Conservation (phyloP, 2,329 filamentous ascomycete genomes). For the Fusarium albosuccineum region DNA sequence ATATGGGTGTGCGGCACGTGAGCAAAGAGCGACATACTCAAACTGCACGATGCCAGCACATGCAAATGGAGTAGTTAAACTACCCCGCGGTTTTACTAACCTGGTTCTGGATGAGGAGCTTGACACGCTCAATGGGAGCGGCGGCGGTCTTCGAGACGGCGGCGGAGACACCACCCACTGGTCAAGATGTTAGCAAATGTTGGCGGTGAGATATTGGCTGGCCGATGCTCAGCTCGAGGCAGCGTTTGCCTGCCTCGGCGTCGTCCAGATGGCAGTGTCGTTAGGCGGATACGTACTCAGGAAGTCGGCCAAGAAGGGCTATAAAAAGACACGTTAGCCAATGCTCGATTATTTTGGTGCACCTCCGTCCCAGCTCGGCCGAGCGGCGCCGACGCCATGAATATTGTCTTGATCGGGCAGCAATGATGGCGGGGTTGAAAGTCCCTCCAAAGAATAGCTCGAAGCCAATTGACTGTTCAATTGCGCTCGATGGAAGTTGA, state of each 20-base stretch:
- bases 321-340: slow-evolving; percentile 46
- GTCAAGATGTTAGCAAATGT: slow-evolving; percentile 41
- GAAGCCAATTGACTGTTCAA: slow-evolving; percentile 35
- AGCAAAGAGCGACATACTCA: neutral
- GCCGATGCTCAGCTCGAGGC: slow-evolving; percentile 16
- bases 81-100: slow-evolving; percentile 67
- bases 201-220: slow-evolving; percentile 17
- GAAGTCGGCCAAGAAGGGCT: slow-evolving; percentile 98
- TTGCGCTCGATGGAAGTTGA: slow-evolving; percentile 8
- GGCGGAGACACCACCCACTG: slow-evolving; percentile 99
- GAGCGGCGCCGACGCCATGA: slow-evolving; percentile 18
- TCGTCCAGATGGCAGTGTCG: slow-evolving; percentile 32
- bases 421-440: neutral
- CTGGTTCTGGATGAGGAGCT: slow-evolving; percentile 99
- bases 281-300: slow-evolving; percentile 80
- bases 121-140: slow-evolving; percentile 99
- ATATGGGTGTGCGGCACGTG: neutral
- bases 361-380: neutral
- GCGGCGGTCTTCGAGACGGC: slow-evolving; percentile 99
- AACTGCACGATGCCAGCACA: neutral
- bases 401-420: neutral
- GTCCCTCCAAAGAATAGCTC: neutral
- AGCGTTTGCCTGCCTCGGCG: slow-evolving; percentile 17
- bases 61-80: neutral
- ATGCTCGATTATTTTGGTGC: slow-evolving; percentile 1